Evolutionary conservation across 2,329 filamentous ascomycete species (phyloP), one percentile per base, ranked within the genome.

Genomic region (Didymella pinodella): DNA sequence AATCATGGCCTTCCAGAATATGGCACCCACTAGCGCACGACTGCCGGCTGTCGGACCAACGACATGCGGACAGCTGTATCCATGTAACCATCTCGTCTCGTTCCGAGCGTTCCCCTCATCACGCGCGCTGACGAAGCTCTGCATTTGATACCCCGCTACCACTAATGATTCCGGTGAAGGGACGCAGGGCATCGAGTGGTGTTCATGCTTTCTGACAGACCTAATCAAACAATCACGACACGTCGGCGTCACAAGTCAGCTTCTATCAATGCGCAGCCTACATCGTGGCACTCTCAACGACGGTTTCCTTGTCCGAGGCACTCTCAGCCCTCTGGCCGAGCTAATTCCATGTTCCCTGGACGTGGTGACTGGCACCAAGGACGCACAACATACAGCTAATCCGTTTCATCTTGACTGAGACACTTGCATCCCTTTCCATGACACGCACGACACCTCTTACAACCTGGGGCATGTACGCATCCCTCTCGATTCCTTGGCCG

Each of bases 21-120:
- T 65, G 61, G 59, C 60, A 51, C 66, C 51, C 63, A 62, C 65
- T 65, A 67, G 47, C 63, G 57, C 58, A 66, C 59, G 28, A 53
- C 55, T 46, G 57, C 60, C 63, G 57, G 45, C 60, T 52, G 59
- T 52, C 54, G 59, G 53, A 62, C 70, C 70, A 74, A 73, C 72
- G 58, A 66, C 62, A 67, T 68, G 61, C 50, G 69, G 68, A 69
- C 74, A 75, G 69, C 65, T 73, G 72, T 75, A 67, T 67, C 65
- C 57, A 70, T 73, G 70, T 69, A 73, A 75, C 70, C 65, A 29
- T 59, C 54, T 56, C 65, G 61, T 66, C 65, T 66, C 59, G 49
- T 57, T 63, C 63, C 64, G 58, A 58, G 63, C 52, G 43, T 54
- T 54, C 58, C 61, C 61, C 52, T 61, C 61, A 65, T 69, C 64